A percentile compares a stretch with the other conserved stretches of the same genome.
phyloP scores from a whole-genome alignment of 2,329 filamentous ascomycete species.

The Fusarium chaquense region DNA sequence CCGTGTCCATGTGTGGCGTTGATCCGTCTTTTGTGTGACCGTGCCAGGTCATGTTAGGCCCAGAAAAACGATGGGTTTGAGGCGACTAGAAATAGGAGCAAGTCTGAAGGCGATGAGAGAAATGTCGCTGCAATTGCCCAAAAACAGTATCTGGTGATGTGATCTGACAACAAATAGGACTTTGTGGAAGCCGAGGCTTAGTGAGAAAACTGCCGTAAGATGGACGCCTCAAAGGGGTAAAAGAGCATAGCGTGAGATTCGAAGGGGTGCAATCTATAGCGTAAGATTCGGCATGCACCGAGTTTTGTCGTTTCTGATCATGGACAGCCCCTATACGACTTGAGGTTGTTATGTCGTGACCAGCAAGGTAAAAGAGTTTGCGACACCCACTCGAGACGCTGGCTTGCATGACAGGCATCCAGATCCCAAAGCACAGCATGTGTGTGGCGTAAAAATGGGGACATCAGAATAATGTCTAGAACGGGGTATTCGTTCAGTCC shows the following conservation, averaged over 20 bases:
- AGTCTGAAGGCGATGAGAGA: not conserved
- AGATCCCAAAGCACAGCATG: not conserved
- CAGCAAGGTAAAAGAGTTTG: not conserved
- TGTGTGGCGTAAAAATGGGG: slow-evolving; percentile 5
- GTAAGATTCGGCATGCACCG: not conserved
- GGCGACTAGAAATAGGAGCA: too few relatives aligned
- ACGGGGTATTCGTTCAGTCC: not conserved
- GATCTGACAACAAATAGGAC: not conserved
- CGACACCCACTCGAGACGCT: too few relatives aligned
- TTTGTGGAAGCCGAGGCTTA: not conserved
- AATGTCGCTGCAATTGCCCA: not conserved
- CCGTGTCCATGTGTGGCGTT: not conserved
- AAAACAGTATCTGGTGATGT: not conserved
- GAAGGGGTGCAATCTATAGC: not conserved
- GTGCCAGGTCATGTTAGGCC: not conserved
- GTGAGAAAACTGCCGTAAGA: not conserved
- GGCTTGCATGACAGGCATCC: not conserved
- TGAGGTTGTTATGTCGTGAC: not conserved
- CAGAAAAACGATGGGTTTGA: not conserved
- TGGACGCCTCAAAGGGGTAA: not conserved
- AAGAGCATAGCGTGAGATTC: not conserved
- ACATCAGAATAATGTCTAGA: not conserved
- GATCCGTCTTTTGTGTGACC: not conserved
- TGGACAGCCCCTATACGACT: slow-evolving; percentile 1
- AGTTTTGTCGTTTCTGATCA: not conserved